A percentile compares a stretch with the other conserved stretches of the same genome.
These are phyloP conservation scores for Polygonum aviculare DNA, from an alignment of 148 eudicot species.

Conservation along the genomic window DNA sequence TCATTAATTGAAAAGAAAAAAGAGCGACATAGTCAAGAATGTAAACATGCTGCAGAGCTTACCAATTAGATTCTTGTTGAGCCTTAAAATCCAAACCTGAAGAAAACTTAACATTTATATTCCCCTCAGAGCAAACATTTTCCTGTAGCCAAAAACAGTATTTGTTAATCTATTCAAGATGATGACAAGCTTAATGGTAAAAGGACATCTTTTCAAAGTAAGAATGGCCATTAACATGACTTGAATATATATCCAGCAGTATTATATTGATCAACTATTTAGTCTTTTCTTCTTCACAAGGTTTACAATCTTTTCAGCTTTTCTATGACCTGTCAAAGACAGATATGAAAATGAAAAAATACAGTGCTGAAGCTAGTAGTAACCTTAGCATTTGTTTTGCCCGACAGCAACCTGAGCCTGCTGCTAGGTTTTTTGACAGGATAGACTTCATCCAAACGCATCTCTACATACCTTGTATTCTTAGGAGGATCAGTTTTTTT, in stretches of 20 bases:
- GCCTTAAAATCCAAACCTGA: constrained; percentile 27
- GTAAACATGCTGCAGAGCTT: constrained; percentile 8
- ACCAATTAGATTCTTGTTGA: constrained; percentile 29
- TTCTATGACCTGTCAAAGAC: background rate
- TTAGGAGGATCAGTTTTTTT: constrained; percentile 42
- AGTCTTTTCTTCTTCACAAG: background rate
- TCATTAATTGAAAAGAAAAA: constrained; percentile 2
- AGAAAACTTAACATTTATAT: constrained; percentile 27
- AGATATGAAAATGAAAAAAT: background rate
- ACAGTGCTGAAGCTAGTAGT: background rate
- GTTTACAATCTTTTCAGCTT: background rate
- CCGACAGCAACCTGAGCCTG: constrained; percentile 42
- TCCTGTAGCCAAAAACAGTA: constrained; percentile 28
- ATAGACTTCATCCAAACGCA: constrained; percentile 61
- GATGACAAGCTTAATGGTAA: background rate
- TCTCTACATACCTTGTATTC: constrained; percentile 55
- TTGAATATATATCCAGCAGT: background rate
- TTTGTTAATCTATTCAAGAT: background rate
- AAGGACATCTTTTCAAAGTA: background rate
- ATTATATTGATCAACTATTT: background rate
- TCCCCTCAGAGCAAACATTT: constrained; percentile 26
- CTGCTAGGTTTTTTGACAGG: constrained; percentile 61
- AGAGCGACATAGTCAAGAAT: constrained; percentile 13
- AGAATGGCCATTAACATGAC: background rate
- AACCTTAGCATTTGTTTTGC: constrained; percentile 67